A percentile compares a stretch with the other conserved stretches of the same genome.
Evolutionary conservation across 176 grass and related monocot species (phyloP).

Genomic region (Puccinellia tenuiflora): DNA sequence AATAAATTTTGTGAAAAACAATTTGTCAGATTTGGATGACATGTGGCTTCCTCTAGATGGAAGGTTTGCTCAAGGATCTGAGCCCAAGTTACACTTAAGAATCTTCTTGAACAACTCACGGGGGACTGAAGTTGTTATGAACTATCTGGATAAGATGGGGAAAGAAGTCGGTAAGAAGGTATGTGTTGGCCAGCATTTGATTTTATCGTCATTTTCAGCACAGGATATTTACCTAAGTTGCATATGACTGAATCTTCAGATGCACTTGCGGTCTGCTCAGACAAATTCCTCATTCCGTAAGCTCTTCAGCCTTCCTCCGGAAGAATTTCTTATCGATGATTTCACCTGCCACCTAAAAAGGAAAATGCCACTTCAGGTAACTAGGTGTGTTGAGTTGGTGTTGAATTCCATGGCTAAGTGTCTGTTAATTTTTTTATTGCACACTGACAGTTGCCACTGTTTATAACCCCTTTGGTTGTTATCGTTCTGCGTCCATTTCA

Average conservation of each 20-base stretch:
- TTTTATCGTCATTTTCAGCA: constrained; percentile 13
- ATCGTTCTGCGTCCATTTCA: background rate
- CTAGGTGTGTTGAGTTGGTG: background rate
- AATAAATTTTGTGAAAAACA: constrained; percentile 89
- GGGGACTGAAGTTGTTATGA: constrained; percentile 68
- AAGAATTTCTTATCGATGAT: constrained; percentile 99
- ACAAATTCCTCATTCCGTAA: constrained; percentile 91
- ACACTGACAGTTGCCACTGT: background rate
- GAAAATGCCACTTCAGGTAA: constrained; percentile 90
- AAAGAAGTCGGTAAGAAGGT: constrained; percentile 98
- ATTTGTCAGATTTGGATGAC: constrained; percentile 69
- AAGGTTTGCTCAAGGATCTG: constrained; percentile 67
- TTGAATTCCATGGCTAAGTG: background rate
- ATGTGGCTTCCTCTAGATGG: constrained; percentile 78
- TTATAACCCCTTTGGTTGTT: background rate
- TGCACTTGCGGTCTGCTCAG: constrained; percentile 73
- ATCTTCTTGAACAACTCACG: constrained; percentile 75
- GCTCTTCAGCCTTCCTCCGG: constrained; percentile 73
- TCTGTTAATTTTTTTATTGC: background rate
- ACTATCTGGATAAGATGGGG: constrained; percentile 80
- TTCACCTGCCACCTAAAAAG: constrained; percentile 94
- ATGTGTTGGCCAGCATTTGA: constrained; percentile 9
- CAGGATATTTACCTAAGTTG: constrained; percentile 16
- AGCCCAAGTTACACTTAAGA: constrained; percentile 68
- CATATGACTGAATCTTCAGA: constrained; percentile 49